Evolutionary conservation across 805 yeast genomes (phyloP).

Genomic region (Teunomyces kruisii): DNA sequence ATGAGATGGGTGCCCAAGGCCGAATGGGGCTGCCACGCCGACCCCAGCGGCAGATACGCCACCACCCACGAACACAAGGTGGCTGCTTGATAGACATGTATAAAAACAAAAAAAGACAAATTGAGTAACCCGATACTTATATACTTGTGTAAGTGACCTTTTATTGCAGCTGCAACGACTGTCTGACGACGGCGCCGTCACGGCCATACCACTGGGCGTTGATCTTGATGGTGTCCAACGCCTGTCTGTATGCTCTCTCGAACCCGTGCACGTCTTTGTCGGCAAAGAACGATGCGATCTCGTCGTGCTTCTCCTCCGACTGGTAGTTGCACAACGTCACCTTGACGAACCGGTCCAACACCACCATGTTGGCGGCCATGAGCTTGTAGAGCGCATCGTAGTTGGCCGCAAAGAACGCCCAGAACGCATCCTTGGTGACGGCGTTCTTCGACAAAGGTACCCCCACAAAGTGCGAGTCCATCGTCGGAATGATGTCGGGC

Average conservation of each 20-base stretch:
- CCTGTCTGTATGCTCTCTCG: slow-evolving; percentile 57
- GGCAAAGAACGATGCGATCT: slow-evolving; percentile 44
- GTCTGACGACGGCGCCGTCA: slow-evolving; percentile 40
- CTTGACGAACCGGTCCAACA: slow-evolving; percentile 48
- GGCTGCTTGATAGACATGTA: slow-evolving; percentile 15
- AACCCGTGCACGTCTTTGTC: slow-evolving; percentile 52
- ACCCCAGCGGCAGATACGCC: slow-evolving; percentile 97
- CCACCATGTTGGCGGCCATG: slow-evolving; percentile 51
- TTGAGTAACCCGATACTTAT: too few relatives aligned
- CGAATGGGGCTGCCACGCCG: slow-evolving; percentile 99
- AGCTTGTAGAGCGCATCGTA: slow-evolving; percentile 44
- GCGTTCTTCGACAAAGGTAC: slow-evolving; percentile 47
- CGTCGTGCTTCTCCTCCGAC: slow-evolving; percentile 31
- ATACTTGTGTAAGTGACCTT: too few relatives aligned
- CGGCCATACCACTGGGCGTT: slow-evolving; percentile 52
- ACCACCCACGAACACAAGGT: slow-evolving; percentile 72
- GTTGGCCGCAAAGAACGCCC: slow-evolving; percentile 51
- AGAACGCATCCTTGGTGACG: slow-evolving; percentile 40
- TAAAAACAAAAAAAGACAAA: too few relatives aligned
- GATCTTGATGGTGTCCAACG: slow-evolving; percentile 53
- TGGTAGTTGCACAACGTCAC: slow-evolving; percentile 40
- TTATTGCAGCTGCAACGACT: slow-evolving; percentile 39
- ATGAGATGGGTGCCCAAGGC: slow-evolving; percentile 99
- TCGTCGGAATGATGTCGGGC: slow-evolving; percentile 47
- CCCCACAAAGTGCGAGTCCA: slow-evolving; percentile 59